Evolutionary conservation across 768 basidiomycete species (phyloP).

Genomic region (Imleria badia): DNA sequence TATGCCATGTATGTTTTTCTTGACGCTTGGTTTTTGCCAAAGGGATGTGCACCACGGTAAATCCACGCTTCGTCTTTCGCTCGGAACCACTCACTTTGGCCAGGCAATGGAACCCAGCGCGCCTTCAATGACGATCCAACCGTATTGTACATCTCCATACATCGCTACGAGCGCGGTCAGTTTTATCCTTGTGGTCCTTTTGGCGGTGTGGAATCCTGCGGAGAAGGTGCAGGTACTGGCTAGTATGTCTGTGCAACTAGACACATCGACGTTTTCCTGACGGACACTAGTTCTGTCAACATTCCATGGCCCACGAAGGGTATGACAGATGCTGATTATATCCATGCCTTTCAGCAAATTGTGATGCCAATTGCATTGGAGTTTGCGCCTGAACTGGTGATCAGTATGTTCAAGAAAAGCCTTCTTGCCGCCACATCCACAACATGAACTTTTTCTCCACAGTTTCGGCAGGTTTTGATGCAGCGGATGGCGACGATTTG

Average conservation of each 20-base stretch:
- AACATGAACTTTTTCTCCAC: background rate
- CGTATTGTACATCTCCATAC: conserved; percentile 91
- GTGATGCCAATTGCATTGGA: conserved; percentile 98
- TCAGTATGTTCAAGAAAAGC: conserved; percentile 58
- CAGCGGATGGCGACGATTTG: conserved; percentile 88
- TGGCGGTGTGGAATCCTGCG: conserved; percentile 83
- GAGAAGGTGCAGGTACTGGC: conserved; percentile 80
- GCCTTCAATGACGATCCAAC: conserved; percentile 93
- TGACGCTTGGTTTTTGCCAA: conserved; percentile 9
- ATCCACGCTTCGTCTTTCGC: background rate
- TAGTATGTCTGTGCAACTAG: conserved; percentile 54
- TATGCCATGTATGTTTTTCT: background rate
- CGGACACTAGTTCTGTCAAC: conserved; percentile 76
- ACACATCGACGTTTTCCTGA: conserved; percentile 6
- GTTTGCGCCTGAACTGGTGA: conserved; percentile 93
- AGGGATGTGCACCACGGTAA: conserved; percentile 97
- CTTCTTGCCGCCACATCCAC: background rate
- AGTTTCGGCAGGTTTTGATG: conserved; percentile 99
- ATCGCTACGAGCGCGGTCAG: conserved; percentile 87
- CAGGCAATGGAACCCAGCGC: conserved; percentile 96
- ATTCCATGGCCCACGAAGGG: conserved; percentile 89
- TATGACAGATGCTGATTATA: conserved; percentile 94
- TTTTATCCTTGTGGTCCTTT: conserved; percentile 95
- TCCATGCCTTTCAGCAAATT: conserved; percentile 93
- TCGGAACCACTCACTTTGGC: conserved; percentile 12